Percentiles rank a stretch among this genome's conserved stretches.
Evolutionary conservation across 73 alveolate species (phyloP).

Genomic region (Paramecium sonneborni): DNA sequence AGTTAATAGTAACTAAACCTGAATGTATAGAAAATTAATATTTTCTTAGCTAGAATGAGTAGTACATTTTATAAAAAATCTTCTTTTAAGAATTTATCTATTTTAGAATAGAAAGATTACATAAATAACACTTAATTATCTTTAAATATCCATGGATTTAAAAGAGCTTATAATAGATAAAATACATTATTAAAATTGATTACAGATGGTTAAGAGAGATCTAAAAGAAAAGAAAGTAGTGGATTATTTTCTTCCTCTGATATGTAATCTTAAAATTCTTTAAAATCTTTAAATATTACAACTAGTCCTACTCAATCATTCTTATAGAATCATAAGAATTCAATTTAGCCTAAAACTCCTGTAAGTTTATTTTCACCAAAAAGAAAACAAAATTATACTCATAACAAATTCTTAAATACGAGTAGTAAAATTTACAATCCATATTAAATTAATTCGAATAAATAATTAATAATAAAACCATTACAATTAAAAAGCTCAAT

Average conservation of each 20-base stretch:
- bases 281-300: neutral
- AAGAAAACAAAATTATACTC: neutral
- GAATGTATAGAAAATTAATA: neutral
- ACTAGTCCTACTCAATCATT: neutral
- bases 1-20: neutral
- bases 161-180: neutral
- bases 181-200: constrained; percentile 1
- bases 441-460: neutral
- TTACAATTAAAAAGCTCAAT: neutral
- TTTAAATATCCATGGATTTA: neutral
- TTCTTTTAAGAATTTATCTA: neutral
- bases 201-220: neutral
- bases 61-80: neutral
- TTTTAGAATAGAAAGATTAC: neutral
- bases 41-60: neutral
- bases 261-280: neutral
- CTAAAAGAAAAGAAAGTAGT: constrained; percentile 2
- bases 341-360: neutral
- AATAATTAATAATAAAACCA: neutral
- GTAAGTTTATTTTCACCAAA: neutral
- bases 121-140: neutral
- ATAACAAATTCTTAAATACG: neutral
- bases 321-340: neutral
- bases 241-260: neutral
- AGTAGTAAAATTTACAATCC: neutral